Evolutionary conservation across 2,329 filamentous ascomycete genomes (phyloP), one percentile per base, ranked within the genome.

Genomic region (Mariannaea elegans): DNA sequence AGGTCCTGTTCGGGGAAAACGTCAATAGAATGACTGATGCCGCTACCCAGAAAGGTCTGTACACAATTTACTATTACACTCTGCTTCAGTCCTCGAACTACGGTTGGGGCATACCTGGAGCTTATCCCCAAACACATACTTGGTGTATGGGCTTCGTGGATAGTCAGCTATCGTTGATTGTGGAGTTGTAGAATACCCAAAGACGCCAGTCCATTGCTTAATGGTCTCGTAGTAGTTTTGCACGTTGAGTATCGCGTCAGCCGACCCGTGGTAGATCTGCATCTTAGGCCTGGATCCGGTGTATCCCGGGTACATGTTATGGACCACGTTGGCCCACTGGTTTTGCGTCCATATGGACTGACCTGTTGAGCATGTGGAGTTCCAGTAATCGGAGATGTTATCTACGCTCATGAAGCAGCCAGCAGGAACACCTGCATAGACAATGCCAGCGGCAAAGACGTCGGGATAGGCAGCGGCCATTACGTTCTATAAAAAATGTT

Each of bases 261-360:
- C 73, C 21, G 79, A 81, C 36, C 85, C 85, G 65, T 88, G 85
- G 76, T 83, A 87, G 63, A 87, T 80, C 71, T 87, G 84, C 81
- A 88, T 84, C 57, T 78, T 80, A 0, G 85, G 85, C 2, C 84
- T 75, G 1, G 79, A 63, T 0, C 84, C 84, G 9, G 57, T 59
- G 56, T 74, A 87, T 31, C 79, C 79, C 0, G 83, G 81, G 67
- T 84, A 84, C 77, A 84, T 85, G 13, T 75, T 72, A 49, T 71
- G 65, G 1, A 78, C 78, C 23, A 75, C 68, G 51, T 78, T 73
- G 14, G 77, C 77, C 80, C 81, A 82, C 45, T 75, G 69, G 34
- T 70, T 54, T 10, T 76, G 77, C 0, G 77, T 78, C 51, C 76
- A 73, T 24, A 76, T 77, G 56, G 77, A 74, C 64, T 82, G 75